Evolutionary conservation across 768 basidiomycete species (phyloP), one percentile per base, ranked within the genome.

Genomic region (Russula emetica): DNA sequence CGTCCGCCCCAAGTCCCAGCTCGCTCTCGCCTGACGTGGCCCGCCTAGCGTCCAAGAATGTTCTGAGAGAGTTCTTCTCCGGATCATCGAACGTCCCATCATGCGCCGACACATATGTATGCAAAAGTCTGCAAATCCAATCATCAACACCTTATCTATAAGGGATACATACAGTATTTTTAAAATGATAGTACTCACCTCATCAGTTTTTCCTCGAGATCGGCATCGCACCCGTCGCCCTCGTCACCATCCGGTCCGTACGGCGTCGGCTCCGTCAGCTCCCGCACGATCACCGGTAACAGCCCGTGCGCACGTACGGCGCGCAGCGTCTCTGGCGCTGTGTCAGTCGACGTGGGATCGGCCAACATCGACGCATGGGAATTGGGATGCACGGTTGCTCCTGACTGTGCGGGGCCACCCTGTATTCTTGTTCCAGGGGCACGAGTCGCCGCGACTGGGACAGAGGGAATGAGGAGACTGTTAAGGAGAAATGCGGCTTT

Each of bases 401-500:
- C 51, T 8, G 64, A 1, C 5, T 50, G 51, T 13, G 28, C 24
- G 6, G 72, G 58, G 18, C 71, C 56, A 13, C 72, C 62, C 52
- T 69, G 72, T 32, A 72, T 28, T 14, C 62, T 58, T 6, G 56
- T 38, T 16, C 22, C n/a, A 8, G 42, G 11, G 14, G 61, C 4
- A 22, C 28, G 16, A 11, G 26, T 8, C 5, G 38, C 6, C 1
- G 53, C 16, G 0, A 45, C 13, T 2, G 56, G 34, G 34, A n/a
- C 66, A 28, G 72, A 75, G 2, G 88, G 87, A 0, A 82, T 76
- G 54, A 93, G 81, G 58, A 94, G 83, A 0, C 83, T 76, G 71
- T 84, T 85, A 42, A 95, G 78, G 20, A 95, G 82, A 76, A 94
- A 94, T 4, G 83, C 80, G 0, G 83, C 78, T 72, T 95, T 95